Base-by-base conservation (phyloP, 306 rosid species). In the Cicer chorassanicum region DNA sequence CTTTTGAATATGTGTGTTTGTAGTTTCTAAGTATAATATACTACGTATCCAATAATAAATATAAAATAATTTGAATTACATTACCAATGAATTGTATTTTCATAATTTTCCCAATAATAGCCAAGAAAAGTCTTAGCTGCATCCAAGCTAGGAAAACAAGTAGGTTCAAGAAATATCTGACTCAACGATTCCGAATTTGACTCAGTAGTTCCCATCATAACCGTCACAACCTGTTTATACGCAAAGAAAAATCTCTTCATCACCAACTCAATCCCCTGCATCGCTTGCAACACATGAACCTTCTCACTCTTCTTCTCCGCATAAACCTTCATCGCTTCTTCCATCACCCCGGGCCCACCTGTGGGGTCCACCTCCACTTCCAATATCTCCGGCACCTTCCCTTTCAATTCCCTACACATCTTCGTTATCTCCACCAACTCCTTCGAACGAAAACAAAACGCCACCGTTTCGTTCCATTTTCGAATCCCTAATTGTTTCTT, bases 281-380 rank as follows among this genome's bases (percentile, higher is more conserved):
- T 78, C 45, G 89, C 89, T 74, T 91, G 96, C 16, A 94, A 80
- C 15, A 94, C 65, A 24, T 84, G 87, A 38, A 94, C 83, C 86
- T 78, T 84, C 65, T 78, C 90, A 0, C 44, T 64, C 43, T 8
- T 65, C 85, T 87, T 87, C 44, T 87, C 96, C 24, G 75, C 44
- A 77, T 91, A 94, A 6, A 88, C 83, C 87, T 77, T 90, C 98
- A 94, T 94, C 61, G 96, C 98, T 77, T 96, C 97, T 53, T 94
- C 98, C 82, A 88, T 91, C 15, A 94, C 77, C 81, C 96, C 82
- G 1, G 98, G 98, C 63, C 98, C 98, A 5, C 98, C 98, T 53
- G 49, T 87, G 0, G 96, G 98, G 69, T 94, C 98, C 71, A 87
- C 98, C 84, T 90, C 93, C 41, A 91, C 97, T 0, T 82, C 93